Evolutionary conservation across 202 grass and related monocot genomes (phyloP).

Genomic region (Setaria italica): DNA sequence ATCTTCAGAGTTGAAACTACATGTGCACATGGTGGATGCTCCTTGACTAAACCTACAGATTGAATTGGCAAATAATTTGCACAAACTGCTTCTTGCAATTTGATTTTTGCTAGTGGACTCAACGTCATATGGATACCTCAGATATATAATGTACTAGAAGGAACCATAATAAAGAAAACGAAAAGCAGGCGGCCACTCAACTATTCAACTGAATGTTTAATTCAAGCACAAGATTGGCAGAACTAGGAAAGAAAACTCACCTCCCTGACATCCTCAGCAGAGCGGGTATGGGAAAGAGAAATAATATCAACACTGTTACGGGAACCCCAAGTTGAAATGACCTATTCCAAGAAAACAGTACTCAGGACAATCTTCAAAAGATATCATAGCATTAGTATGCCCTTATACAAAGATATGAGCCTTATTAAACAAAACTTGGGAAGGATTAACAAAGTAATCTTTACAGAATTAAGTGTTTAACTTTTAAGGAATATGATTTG

Average conservation of each 20-base stretch:
- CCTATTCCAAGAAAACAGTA: slow-evolving; percentile 52
- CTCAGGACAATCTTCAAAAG: slow-evolving; percentile 22
- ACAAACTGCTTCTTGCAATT: slow-evolving; percentile 29
- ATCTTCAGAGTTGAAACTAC: slow-evolving; percentile 21
- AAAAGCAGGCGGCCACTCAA: slow-evolving; percentile 20
- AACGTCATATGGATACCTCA: not conserved
- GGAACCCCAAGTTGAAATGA: slow-evolving; percentile 94
- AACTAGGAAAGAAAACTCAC: slow-evolving; percentile 59
- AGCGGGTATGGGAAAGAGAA: slow-evolving; percentile 95
- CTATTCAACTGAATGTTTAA: slow-evolving; percentile 24
- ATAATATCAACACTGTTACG: slow-evolving; percentile 89
- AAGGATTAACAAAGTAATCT: not conserved
- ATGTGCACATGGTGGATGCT: slow-evolving; percentile 3
- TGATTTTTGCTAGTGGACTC: not conserved
- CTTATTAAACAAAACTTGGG: not conserved
- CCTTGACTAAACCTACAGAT: slow-evolving; percentile 27
- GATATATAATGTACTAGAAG: slow-evolving; percentile 22
- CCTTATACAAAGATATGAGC: not conserved
- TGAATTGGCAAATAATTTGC: slow-evolving; percentile 21
- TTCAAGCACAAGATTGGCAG: slow-evolving; percentile 32
- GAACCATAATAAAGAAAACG: slow-evolving; percentile 7
- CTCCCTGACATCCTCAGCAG: slow-evolving; percentile 85
- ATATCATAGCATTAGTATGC: slow-evolving; percentile 22
- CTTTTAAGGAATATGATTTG: not conserved
- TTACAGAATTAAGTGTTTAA: slow-evolving; percentile 30